phyloP scores from a whole-genome alignment of 2,329 filamentous ascomycete species.

The Ophioceras dolichostomum region DNA sequence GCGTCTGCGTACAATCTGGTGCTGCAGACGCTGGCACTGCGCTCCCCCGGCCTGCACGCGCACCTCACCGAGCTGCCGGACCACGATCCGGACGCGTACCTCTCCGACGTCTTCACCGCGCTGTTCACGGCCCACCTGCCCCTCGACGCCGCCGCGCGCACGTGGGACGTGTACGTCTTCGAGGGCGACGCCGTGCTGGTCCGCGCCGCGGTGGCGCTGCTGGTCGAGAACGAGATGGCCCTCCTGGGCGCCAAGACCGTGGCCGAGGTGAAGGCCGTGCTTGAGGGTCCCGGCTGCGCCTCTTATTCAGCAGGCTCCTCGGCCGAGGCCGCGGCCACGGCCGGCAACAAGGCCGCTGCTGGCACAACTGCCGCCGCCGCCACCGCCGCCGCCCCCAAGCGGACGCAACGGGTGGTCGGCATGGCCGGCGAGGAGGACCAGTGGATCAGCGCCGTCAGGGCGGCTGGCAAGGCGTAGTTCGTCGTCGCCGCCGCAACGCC shows the following conservation, averaged over 20 bases:
- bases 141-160: slow-evolving; percentile 56
- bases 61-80: slow-evolving; percentile 45
- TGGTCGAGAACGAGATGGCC: slow-evolving; percentile 40
- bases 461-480: slow-evolving; percentile 22
- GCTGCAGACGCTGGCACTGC: slow-evolving; percentile 51
- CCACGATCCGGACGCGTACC: slow-evolving; percentile 37
- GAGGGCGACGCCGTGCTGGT: slow-evolving; percentile 66
- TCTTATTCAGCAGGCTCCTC: background rate
- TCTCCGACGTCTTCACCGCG: slow-evolving; percentile 48
- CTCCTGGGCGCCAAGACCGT: slow-evolving; percentile 33
- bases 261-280: slow-evolving; percentile 28
- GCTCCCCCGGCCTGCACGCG: slow-evolving; percentile 49
- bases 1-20: slow-evolving; percentile 57
- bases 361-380: background rate
- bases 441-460: slow-evolving; percentile 27
- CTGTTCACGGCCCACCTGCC: slow-evolving; percentile 52
- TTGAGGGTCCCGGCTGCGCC: slow-evolving; percentile 15
- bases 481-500: background rate
- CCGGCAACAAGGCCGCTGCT: too few species aligned
- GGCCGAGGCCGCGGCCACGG: slow-evolving; percentile 3
- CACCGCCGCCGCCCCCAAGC: background rate
- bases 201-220: slow-evolving; percentile 55
- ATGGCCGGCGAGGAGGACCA: slow-evolving; percentile 34
- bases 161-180: slow-evolving; percentile 77
- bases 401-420: slow-evolving; percentile 22